A percentile compares a stretch with the other conserved stretches of the same genome.
These are phyloP conservation scores for Dactylellina cionopaga DNA, from an alignment of 2,329 filamentous ascomycete genomes.

Conservation along the genomic window DNA sequence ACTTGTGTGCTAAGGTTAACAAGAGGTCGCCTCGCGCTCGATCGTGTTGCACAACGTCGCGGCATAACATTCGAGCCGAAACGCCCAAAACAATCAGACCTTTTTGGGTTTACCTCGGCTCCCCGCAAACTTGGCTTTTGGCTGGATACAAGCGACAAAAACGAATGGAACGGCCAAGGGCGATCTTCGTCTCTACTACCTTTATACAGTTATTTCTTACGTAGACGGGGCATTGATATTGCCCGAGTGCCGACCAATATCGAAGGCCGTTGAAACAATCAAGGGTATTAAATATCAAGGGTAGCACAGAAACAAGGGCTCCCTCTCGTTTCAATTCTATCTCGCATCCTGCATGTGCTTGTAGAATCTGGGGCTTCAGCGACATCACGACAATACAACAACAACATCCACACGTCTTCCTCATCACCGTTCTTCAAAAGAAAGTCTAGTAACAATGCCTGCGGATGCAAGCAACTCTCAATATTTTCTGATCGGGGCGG, in stretches of 20 bases:
- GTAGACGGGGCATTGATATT: conserved; percentile 5
- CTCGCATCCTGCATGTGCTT: no score
- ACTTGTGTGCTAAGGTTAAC: no score
- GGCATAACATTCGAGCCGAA: conserved; percentile 30
- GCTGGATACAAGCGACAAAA: no score
- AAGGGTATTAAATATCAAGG: not conserved
- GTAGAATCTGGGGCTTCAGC: no score
- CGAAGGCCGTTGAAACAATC: not conserved
- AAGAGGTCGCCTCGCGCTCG: no score
- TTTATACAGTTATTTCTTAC: no score
- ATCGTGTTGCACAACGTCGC: not conserved
- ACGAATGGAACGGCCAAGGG: no score
- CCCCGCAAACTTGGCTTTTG: conserved; percentile 42
- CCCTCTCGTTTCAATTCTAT: not conserved
- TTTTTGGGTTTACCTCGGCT: conserved; percentile 46
- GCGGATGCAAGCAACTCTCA: conserved; percentile 11
- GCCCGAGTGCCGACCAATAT: not conserved
- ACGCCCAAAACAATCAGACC: not conserved
- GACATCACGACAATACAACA: no score
- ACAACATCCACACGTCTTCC: no score
- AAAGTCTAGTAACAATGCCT: not conserved
- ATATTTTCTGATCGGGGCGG: conserved; percentile 46
- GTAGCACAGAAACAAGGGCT: not conserved
- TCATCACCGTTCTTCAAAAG: no score
- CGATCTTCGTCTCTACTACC: no score